Evolutionary conservation across 257 asterid species (phyloP), one percentile per base, ranked within the genome.

Genomic region (Nicotiana undulata): DNA sequence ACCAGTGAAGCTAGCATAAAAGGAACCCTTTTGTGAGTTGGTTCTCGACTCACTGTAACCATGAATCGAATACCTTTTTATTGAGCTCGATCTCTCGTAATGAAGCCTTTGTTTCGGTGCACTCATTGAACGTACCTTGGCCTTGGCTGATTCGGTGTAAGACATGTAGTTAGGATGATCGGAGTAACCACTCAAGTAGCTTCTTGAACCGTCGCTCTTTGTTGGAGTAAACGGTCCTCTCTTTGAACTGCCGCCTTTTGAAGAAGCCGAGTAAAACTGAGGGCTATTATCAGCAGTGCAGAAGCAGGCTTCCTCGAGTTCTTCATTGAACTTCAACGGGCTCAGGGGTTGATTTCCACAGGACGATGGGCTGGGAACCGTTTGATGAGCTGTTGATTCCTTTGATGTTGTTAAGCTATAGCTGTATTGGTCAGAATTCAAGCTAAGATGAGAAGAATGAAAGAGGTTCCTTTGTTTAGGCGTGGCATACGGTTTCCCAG

Each of bases 101-200:
- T 85, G 89, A 46, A 92, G 90, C 77, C 99, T 87, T 28, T 91
- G 98, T 83, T 83, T 92, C 6, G 99, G 99, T 28, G 97, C 98
- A 76, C 98, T 96, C 29, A 89, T 83, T 3, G 99, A 92, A 70
- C 99, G 87, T 34, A 83, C 88, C 90, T 96, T 96, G 2, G 99
- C 98, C 84, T 89, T 92, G 0, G 97, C 87, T 10, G 99, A 96
- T 79, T 92, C 92, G 0, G 99, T 96, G 63, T 81, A 88, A 3
- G 98, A 68, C 99, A 96, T 96, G 79, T 96, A 96, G 51, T 77
- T 92, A 2, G 97, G 98, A 60, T 85, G 87, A 81, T 94, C 98
- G 0, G 95, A 84, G 85, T 83, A 91, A 12, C 90, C 92, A 34
- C 90, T 92, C 16, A 86, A 81, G 80, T 88, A 90, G 86, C 97